These are phyloP conservation scores for Arabidopsis arenosa DNA, from an alignment of 345 rosid genomes.

Conservation along the genomic window DNA sequence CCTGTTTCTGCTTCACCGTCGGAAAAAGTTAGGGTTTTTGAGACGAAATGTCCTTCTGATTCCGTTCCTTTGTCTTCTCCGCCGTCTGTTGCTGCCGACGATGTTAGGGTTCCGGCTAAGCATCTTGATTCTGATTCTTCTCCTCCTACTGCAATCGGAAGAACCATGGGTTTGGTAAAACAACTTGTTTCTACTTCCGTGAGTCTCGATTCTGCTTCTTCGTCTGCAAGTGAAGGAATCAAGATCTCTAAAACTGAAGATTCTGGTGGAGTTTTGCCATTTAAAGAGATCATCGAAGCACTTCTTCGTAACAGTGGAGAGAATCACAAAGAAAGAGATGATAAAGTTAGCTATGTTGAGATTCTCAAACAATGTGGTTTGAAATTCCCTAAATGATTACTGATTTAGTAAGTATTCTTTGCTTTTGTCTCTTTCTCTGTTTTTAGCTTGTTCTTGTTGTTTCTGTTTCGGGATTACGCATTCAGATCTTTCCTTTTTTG, in stretches of 20 bases:
- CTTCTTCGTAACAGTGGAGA: conserved; percentile 38
- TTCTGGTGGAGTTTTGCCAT: neutral
- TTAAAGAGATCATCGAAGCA: conserved; percentile 32
- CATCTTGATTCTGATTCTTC: neutral
- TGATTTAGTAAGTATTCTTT: conserved; percentile 18
- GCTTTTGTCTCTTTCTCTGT: neutral
- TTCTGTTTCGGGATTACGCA: neutral
- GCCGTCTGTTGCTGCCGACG: neutral
- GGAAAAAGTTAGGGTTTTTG: neutral
- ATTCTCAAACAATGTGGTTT: conserved; percentile 13
- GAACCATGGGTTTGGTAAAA: neutral
- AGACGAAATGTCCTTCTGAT: neutral
- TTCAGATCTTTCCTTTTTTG: conserved; percentile 22
- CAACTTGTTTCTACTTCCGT: neutral
- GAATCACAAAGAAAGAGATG: conserved; percentile 13
- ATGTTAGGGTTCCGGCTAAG: neutral
- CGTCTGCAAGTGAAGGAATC: neutral
- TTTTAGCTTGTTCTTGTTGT: neutral
- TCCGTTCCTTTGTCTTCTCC: conserved; percentile 11
- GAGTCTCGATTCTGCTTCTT: neutral
- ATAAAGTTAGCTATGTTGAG: conserved; percentile 18
- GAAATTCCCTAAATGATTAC: conserved; percentile 9
- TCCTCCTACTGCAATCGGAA: neutral
- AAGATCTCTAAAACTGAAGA: neutral
- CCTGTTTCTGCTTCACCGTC: conserved; percentile 13